phyloP scores from a whole-genome alignment of 108 stramenopile genomes.

The Seminavis robusta region DNA sequence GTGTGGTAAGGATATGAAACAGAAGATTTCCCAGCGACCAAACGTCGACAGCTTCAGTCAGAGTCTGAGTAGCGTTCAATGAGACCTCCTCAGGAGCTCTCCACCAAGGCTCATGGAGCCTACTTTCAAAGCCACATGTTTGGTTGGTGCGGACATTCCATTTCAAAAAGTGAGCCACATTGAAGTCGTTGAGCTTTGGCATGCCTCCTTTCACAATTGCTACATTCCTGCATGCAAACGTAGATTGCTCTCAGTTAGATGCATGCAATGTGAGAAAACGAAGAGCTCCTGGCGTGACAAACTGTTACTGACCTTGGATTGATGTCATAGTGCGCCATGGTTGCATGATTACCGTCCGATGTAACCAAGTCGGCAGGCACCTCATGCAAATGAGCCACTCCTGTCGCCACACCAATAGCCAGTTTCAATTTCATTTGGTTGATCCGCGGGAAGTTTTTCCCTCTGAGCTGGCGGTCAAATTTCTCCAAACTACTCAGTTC shows the following conservation, averaged over 20 bases:
- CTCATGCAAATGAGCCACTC: constrained; percentile 73
- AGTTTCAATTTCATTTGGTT: constrained; percentile 62
- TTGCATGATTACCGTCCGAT: constrained; percentile 6
- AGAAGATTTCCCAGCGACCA: constrained; percentile 77
- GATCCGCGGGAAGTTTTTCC: constrained; percentile 31
- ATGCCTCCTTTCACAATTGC: constrained; percentile 62
- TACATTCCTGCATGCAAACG: constrained; percentile 43
- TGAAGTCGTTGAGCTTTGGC: constrained; percentile 87
- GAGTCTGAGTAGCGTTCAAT: constrained; percentile 22
- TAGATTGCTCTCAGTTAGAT: no score
- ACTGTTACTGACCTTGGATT: constrained; percentile 15
- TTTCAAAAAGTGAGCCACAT: constrained; percentile 78
- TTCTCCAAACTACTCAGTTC: constrained; percentile 56
- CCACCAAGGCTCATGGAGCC: constrained; percentile 81
- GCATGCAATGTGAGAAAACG: no score
- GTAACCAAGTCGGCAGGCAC: constrained; percentile 30
- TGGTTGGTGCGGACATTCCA: constrained; percentile 24
- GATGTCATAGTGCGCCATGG: constrained; percentile 83
- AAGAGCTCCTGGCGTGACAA: neutral
- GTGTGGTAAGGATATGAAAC: constrained; percentile 66
- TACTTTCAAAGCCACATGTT: constrained; percentile 67
- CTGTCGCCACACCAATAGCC: constrained; percentile 62
- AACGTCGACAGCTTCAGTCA: constrained; percentile 79
- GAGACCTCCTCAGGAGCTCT: constrained; percentile 84
- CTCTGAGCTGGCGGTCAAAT: constrained; percentile 53